These are phyloP conservation scores for Paspalum vaginatum DNA, from an alignment of 176 grass and related monocot species.

Conservation along the genomic window DNA sequence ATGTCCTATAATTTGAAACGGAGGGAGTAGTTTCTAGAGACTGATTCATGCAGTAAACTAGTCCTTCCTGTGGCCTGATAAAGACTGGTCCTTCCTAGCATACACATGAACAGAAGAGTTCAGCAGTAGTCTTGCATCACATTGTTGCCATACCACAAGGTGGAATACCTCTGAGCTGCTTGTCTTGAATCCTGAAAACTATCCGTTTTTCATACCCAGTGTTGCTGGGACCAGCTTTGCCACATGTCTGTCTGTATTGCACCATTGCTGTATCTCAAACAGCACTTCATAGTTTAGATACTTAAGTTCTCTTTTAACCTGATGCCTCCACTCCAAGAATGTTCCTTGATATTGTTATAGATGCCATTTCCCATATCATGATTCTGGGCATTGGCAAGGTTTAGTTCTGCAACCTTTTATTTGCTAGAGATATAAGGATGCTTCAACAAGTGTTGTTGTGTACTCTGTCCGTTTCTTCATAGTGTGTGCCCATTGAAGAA, in stretches of 20 bases:
- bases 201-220: not conserved
- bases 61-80: too few species aligned
- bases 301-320: conserved; percentile 7
- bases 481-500: not conserved
- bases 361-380: not conserved
- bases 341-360: not conserved
- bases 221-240: not conserved
- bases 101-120: conserved; percentile 4
- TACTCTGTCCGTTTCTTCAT: not conserved
- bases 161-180: conserved; percentile 3
- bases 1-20: too few species aligned
- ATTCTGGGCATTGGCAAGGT: not conserved
- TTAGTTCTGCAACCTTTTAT: not conserved
- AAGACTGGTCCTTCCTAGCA: not conserved
- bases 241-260: not conserved
- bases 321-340: not conserved
- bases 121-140: conserved; percentile 1
- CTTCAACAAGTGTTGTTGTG: not conserved
- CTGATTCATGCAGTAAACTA: not conserved
- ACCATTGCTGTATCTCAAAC: not conserved
- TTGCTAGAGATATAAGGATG: not conserved
- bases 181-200: conserved; percentile 13
- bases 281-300: not conserved
- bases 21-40: conserved; percentile 1
- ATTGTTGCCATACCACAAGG: not conserved